A percentile compares a stretch with the other conserved stretches of the same genome.
These are phyloP conservation scores for Ceriops tagal DNA, from an alignment of 345 rosid species.

Conservation along the genomic window DNA sequence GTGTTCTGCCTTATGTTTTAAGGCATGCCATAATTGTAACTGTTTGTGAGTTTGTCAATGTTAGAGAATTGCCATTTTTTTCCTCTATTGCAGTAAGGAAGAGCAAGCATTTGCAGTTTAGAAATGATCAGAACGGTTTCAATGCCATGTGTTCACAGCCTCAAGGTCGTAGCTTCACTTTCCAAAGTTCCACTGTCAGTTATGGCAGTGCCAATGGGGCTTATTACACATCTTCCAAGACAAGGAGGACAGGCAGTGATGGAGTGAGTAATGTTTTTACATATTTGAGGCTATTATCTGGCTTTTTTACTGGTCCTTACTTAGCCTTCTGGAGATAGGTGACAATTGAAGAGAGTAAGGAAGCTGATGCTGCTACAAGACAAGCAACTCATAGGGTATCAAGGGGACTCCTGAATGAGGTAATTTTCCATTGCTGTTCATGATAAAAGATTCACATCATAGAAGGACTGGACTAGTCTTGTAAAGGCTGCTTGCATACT, in stretches of 20 bases:
- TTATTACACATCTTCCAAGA: slow-evolving; percentile 65
- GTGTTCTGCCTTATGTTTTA: background rate
- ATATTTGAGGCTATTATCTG: slow-evolving; percentile 4
- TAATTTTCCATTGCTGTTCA: slow-evolving; percentile 8
- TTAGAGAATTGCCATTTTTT: background rate
- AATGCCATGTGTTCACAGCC: slow-evolving; percentile 41
- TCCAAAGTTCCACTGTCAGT: slow-evolving; percentile 72
- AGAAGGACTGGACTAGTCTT: too few relatives aligned
- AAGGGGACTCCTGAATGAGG: slow-evolving; percentile 68
- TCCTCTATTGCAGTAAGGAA: slow-evolving; percentile 40
- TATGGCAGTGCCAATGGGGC: slow-evolving; percentile 77
- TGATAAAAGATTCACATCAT: too few relatives aligned
- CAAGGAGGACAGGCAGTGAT: slow-evolving; percentile 81
- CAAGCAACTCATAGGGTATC: slow-evolving; percentile 72
- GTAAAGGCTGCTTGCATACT: too few relatives aligned
- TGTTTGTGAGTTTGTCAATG: background rate
- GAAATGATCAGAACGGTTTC: slow-evolving; percentile 36
- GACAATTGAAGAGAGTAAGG: slow-evolving; percentile 70
- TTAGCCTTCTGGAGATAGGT: slow-evolving; percentile 37
- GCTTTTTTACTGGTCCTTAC: background rate
- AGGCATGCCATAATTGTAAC: too few relatives aligned
- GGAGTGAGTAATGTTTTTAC: slow-evolving; percentile 54
- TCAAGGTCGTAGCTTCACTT: slow-evolving; percentile 46
- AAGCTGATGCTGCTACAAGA: slow-evolving; percentile 64
- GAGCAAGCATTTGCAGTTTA: slow-evolving; percentile 41